phyloP scores from a whole-genome alignment of 176 grass and related monocot species.

The Saccharum spontaneum region DNA sequence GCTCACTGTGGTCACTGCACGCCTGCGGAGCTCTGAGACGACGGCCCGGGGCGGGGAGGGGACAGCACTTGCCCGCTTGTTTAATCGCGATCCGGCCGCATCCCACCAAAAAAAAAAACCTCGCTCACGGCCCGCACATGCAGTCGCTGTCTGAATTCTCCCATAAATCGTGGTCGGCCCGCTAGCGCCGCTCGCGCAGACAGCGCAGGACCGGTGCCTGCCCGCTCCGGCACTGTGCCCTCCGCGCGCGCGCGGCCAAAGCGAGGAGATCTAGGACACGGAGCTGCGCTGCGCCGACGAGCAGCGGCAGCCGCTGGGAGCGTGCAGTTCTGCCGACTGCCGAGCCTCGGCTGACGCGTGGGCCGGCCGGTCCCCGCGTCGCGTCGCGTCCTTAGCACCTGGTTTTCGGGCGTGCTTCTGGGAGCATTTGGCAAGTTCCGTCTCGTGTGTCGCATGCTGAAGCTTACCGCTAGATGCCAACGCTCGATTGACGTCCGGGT shows the following conservation, averaged over 20 bases:
- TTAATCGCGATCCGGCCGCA: background rate
- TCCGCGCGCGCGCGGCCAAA: background rate
- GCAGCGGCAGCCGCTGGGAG: background rate
- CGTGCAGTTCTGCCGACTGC: background rate
- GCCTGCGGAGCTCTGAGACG: background rate
- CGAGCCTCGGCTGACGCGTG: constrained; percentile 5
- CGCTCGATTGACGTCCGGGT: background rate
- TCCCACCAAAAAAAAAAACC: background rate
- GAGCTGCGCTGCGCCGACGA: background rate
- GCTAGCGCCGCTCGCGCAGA: constrained; percentile 7
- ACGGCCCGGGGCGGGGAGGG: background rate
- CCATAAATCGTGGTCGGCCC: constrained; percentile 36
- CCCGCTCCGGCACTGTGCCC: background rate
- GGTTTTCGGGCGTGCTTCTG: background rate
- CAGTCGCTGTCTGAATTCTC: background rate
- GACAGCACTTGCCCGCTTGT: background rate
- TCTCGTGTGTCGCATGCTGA: background rate
- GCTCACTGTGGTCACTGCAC: background rate
- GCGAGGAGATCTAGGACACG: background rate
- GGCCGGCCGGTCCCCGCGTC: background rate
- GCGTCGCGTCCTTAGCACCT: background rate
- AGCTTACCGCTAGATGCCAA: background rate
- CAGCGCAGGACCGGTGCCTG: background rate
- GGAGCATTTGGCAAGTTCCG: background rate
- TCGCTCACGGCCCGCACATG: constrained; percentile 18